Evolutionary conservation across 108 stramenopile species (phyloP), one percentile per base, ranked within the genome.

Genomic region (Aureococcus anophagefferens): DNA sequence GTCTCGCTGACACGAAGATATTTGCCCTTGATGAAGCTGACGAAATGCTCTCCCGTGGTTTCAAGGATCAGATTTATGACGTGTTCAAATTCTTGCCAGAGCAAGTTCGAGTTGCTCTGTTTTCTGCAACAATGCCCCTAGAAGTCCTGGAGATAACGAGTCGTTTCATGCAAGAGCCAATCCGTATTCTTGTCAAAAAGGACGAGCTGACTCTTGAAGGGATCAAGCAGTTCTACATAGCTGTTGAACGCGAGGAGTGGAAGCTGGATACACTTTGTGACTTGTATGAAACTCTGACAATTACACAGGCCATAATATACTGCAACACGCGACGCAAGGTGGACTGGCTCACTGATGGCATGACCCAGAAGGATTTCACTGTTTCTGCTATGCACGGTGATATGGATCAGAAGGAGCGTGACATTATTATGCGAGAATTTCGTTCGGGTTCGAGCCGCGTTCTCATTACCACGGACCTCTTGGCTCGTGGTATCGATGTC

Each of bases 151-250:
- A 99, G 76, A 94, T 99, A 5, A 98, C 98, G 33, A 89, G 93
- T 70, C 82, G 88, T 30, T 99, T 99, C 92, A 99, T 99, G 98
- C 94, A 93, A 31, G 94, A 96, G 71, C 98, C 98, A 35, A 90
- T 97, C 46, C 93, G 96, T 76, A 99, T 99, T 74, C 91, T 98
- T 63, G 99, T 98, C 71, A 99, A 99, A 96, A 94, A 93, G 85
- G 97, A 99, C 79, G 97, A 99, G 86, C 90, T 99, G 66, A 97
- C 99, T 65, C 91, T 99, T 67, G 99, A 99, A 82, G 99, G 99
- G 94, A 98, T 99, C 84, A 97, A 98, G 94, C 99, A 99, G 87
- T 99, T 97, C 84, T 98, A 94, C 92, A 92, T 99, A 83, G 95
- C 94, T 44, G 93, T 98, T 32, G 97, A 98, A 29, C 74, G 82